Percentiles rank a stretch among this genome's conserved stretches.
phyloP scores from a whole-genome alignment of 2,329 filamentous ascomycete species.

The Eurotiales sp. region DNA sequence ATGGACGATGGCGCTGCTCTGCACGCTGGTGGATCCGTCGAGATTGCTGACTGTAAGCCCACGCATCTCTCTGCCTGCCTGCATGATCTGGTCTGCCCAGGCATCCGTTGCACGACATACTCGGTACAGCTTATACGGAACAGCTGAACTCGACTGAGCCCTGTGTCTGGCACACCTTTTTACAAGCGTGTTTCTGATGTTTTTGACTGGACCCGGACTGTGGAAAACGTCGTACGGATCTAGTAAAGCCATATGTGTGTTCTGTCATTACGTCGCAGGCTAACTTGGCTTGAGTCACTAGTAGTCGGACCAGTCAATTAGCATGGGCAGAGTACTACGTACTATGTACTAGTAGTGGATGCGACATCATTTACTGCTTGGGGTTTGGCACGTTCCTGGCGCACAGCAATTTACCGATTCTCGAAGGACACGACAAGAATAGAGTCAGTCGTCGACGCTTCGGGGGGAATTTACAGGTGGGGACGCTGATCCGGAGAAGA shows the following conservation, averaged over 20 bases:
- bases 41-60: conserved; percentile 7
- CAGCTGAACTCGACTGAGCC: not conserved
- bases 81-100: not conserved
- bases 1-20: not conserved
- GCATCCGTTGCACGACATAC: not conserved
- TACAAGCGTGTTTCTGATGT: no score
- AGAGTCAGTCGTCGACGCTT: conserved; percentile 1
- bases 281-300: no score
- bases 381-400: no score
- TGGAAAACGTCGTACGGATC: no score
- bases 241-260: no score
- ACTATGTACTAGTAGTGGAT: not conserved
- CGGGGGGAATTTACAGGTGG: conserved; percentile 1
- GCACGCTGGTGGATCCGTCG: not conserved
- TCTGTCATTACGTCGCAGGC: no score
- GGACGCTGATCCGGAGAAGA: conserved; percentile 11
- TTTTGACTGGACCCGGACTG: no score
- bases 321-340: no score
- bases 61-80: not conserved
- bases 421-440: conserved; percentile 1
- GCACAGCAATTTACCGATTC: not conserved
- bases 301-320: no score
- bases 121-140: not conserved
- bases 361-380: no score
- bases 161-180: no score